Base-by-base conservation (phyloP, 2,329 filamentous ascomycete species). In the Decorospora gaudefroyi region DNA sequence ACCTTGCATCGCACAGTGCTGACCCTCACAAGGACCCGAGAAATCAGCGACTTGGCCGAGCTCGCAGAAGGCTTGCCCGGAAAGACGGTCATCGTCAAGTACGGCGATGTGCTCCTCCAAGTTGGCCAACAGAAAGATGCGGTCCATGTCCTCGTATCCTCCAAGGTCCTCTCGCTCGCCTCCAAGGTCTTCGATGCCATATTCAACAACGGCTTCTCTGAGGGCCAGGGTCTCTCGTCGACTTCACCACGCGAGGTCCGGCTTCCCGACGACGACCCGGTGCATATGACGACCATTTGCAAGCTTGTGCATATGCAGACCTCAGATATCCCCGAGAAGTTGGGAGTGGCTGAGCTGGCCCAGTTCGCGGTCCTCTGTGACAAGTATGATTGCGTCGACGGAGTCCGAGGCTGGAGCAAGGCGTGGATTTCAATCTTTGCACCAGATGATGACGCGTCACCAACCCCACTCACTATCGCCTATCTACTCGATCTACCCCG, bases 361-460 rank as follows among this genome's bases (percentile, higher is more conserved):
- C 28, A 59, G 11, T 42, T 62, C 7, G 61, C 62, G 1, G 22
- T 59, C 2, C 18, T 58, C 4, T 59, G 51, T 30, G 53, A 67
- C 35, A 64, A 64, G 9, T 64, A 66, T 38, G 40, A 56, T 10
- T 65, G 61, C 23, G 34, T 36, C 0, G 36, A 46, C 2, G 43
- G 38, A 6, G 49, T 60, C 2, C 42, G 42, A n/a, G 10, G 44
- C 3, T 64, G 49, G 43, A 35, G 32, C 16, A 36, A 21, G 3
- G 16, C 52, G 10, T 56, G 50, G 51, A 21, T 50, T 4, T 11
- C 29, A 10, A 12, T 33, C 4, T 4, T 49, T 39, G n/a, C 26
- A 39, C 3, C 29, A 29, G 7, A 12, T 55, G 12, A 9, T 12
- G 1, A 13, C 12, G 4, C 10, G n/a, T n/a, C n/a, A n/a, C 32